Conservation (phyloP, 73 alveolate genomes). For the Tetrahymena elliotti region DNA sequence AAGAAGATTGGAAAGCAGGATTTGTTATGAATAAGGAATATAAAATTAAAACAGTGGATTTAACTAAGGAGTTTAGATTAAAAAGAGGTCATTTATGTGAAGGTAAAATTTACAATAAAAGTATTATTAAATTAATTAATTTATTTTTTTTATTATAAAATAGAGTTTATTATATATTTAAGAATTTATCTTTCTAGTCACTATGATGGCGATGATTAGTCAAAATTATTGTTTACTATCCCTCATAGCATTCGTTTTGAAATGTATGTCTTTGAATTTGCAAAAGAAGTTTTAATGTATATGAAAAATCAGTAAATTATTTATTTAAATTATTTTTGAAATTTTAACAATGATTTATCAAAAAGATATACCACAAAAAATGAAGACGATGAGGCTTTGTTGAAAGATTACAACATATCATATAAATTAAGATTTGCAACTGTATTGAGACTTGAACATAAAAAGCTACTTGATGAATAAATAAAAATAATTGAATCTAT, state of each 20-base stretch:
- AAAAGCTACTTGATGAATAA: neutral
- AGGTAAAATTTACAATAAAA: neutral
- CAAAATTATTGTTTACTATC: neutral
- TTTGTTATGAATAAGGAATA: neutral
- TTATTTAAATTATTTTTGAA: neutral
- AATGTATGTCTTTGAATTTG: neutral
- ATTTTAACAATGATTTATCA: neutral
- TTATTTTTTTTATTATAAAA: neutral
- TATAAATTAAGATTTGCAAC: neutral
- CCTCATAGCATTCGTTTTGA: neutral
- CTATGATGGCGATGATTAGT: neutral
- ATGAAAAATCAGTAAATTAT: neutral
- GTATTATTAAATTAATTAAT: neutral
- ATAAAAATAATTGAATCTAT: neutral
- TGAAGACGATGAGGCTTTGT: neutral
- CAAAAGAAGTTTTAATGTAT: neutral
- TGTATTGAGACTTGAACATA: neutral
- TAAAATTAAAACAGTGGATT: neutral
- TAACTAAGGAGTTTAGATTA: neutral
- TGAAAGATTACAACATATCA: neutral
- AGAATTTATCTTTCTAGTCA: neutral
- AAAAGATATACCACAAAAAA: neutral
- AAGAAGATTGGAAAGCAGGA: neutral
- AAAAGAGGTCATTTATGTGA: neutral
- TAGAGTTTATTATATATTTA: neutral